A percentile compares a stretch with the other conserved stretches of the same genome.
These are phyloP conservation scores for Citrus mangshanensis DNA, from an alignment of 345 rosid species.

Conservation along the genomic window DNA sequence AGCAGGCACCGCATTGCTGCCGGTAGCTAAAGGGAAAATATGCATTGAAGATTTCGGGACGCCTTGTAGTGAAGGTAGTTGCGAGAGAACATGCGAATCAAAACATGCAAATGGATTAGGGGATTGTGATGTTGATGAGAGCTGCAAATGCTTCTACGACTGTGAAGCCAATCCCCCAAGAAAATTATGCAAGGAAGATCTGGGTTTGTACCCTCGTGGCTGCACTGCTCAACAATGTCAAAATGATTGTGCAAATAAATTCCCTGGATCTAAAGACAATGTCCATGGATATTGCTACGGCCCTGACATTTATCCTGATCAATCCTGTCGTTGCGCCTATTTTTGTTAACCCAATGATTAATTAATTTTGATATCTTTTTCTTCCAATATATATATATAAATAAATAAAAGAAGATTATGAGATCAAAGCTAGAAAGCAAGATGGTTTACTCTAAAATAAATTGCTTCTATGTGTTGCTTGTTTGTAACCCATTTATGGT, in stretches of 20 bases:
- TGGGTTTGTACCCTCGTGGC: background rate
- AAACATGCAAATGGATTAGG: background rate
- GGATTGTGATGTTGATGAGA: background rate
- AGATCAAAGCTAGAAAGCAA: no score
- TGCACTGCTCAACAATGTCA: background rate
- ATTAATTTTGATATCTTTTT: no score
- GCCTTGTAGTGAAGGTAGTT: background rate
- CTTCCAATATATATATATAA: no score
- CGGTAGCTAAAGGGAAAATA: background rate
- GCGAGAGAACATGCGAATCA: background rate
- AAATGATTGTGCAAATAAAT: background rate
- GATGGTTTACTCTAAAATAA: no score
- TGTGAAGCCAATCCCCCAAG: background rate
- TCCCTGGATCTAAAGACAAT: background rate
- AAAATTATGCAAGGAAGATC: background rate
- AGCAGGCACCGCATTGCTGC: background rate
- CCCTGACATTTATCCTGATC: background rate
- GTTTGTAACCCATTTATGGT: no score
- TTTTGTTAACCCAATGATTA: background rate
- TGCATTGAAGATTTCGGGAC: background rate
- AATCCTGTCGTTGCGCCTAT: background rate
- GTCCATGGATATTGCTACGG: background rate
- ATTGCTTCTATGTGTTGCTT: no score
- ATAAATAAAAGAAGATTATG: no score
- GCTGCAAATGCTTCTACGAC: background rate